Evolutionary conservation across 345 rosid species (phyloP).

Genomic region (Combretum micranthum): DNA sequence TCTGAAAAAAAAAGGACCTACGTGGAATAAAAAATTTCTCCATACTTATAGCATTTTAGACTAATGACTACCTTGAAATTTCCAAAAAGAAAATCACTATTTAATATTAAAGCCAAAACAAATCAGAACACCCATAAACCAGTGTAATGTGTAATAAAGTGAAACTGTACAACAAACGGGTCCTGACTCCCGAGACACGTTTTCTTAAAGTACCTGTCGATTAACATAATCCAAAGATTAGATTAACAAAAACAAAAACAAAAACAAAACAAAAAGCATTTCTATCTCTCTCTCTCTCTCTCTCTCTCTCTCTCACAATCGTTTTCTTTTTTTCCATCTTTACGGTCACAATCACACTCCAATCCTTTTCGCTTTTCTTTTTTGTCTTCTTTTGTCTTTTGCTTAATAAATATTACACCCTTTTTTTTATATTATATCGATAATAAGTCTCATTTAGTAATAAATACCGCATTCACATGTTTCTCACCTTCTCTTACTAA

Average conservation of each 20-base stretch:
- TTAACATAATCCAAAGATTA: not conserved
- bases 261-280: conserved; percentile 2
- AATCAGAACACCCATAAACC: too few species aligned
- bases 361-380: conserved; percentile 26
- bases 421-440: not conserved
- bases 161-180: too few species aligned
- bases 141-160: too few species aligned
- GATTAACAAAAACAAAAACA: not conserved
- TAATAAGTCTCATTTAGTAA: not conserved
- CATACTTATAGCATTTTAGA: too few species aligned
- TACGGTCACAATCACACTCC: conserved; percentile 20
- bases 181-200: too few species aligned
- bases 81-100: too few species aligned
- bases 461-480: not conserved
- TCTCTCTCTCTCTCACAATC: conserved; percentile 3
- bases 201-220: too few species aligned
- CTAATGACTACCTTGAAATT: too few species aligned
- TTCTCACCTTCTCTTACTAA: not conserved
- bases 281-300: conserved; percentile 4
- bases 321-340: conserved; percentile 12
- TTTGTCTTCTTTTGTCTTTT: conserved; percentile 24
- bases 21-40: too few species aligned
- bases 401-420: not conserved
- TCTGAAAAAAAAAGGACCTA: too few species aligned
- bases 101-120: too few species aligned